phyloP scores from a whole-genome alignment of 768 basidiomycete species.

The Gelatoporia subvermispora region DNA sequence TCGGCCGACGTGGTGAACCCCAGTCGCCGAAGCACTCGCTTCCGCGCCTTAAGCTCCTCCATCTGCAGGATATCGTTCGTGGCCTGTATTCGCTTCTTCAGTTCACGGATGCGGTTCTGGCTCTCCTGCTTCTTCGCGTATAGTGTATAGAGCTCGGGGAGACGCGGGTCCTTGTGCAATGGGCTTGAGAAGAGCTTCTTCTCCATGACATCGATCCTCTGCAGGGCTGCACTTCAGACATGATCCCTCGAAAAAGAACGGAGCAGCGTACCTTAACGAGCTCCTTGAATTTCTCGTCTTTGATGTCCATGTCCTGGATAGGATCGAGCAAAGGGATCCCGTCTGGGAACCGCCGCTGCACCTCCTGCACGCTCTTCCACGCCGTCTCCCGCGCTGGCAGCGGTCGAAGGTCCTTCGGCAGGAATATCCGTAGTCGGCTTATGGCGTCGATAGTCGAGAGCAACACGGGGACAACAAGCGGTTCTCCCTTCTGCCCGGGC shows the following conservation, averaged over 20 bases:
- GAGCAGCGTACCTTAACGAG: conserved; percentile 63
- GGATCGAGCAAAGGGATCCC: conserved; percentile 88
- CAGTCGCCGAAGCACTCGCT: conserved; percentile 87
- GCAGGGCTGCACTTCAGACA: background rate
- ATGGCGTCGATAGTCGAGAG: conserved; percentile 84
- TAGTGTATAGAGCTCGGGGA: conserved; percentile 76
- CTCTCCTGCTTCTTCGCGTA: conserved; percentile 74
- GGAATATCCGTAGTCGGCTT: conserved; percentile 78
- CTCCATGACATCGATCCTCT: conserved; percentile 94
- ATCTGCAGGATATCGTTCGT: conserved; percentile 92
- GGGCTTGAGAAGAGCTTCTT: conserved; percentile 76
- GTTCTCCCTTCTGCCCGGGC: conserved; percentile 65
- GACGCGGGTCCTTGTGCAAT: conserved; percentile 70
- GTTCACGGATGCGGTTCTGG: conserved; percentile 62
- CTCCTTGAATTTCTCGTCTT: conserved; percentile 86
- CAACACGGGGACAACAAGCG: conserved; percentile 84
- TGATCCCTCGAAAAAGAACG: background rate
- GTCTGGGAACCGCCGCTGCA: conserved; percentile 85
- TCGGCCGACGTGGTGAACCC: conserved; percentile 87
- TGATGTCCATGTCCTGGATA: conserved; percentile 91
- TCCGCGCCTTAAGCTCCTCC: conserved; percentile 93
- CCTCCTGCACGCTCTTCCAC: conserved; percentile 89
- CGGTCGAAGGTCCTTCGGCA: conserved; percentile 86
- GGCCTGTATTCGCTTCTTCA: conserved; percentile 83
- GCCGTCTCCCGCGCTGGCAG: conserved; percentile 72